phyloP scores from a whole-genome alignment of 345 rosid species.

The Aethionema arabicum region DNA sequence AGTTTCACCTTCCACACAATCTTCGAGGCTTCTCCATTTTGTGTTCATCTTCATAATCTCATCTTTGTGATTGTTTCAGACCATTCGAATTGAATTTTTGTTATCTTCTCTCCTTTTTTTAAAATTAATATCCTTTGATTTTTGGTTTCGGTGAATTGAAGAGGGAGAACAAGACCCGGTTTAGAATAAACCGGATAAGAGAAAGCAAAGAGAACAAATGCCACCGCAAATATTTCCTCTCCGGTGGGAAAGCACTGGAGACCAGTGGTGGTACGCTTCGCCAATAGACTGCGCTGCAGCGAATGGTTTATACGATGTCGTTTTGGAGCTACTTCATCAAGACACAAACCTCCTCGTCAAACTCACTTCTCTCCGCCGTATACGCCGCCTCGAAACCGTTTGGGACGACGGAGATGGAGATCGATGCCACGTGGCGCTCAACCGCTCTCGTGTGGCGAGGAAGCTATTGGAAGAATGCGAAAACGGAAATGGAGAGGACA shows the following conservation, averaged over 20 bases:
- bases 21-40: slow-evolving; percentile 31
- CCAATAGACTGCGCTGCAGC: slow-evolving; percentile 99
- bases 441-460: slow-evolving; percentile 69
- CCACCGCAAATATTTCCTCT: slow-evolving; percentile 84
- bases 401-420: slow-evolving; percentile 91
- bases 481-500: slow-evolving; percentile 48
- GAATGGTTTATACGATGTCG: slow-evolving; percentile 82
- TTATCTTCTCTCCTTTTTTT: slow-evolving; percentile 21
- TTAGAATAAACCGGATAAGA: slow-evolving; percentile 16
- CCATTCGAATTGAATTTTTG: slow-evolving; percentile 11
- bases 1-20: slow-evolving; percentile 28
- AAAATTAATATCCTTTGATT: background rate
- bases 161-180: background rate
- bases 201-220: slow-evolving; percentile 34
- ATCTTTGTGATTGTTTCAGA: slow-evolving; percentile 21
- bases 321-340: slow-evolving; percentile 75
- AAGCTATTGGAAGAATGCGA: slow-evolving; percentile 63
- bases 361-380: slow-evolving; percentile 93
- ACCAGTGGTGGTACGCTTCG: slow-evolving; percentile 98
- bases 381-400: slow-evolving; percentile 94
- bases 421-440: slow-evolving; percentile 57
- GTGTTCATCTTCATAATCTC: slow-evolving; percentile 29
- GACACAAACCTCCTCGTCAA: slow-evolving; percentile 94
- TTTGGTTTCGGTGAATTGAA: slow-evolving; percentile 4
- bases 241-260: slow-evolving; percentile 98